Evolutionary conservation across 306 rosid species (phyloP).

Genomic region (Lotus japonicus): DNA sequence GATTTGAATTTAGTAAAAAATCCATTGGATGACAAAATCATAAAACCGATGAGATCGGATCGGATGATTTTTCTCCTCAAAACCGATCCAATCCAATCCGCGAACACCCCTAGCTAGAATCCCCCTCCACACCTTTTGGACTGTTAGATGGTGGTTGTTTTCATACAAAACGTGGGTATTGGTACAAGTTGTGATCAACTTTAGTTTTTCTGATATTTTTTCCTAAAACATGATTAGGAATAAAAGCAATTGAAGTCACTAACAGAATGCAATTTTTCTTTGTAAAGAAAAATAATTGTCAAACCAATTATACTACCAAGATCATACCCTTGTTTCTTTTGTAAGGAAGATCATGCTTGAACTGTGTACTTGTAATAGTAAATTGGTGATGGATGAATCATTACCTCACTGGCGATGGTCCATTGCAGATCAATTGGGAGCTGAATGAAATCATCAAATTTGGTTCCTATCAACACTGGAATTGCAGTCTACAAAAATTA

Average conservation of each 20-base stretch:
- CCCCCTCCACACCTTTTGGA: not conserved
- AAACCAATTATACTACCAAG: too few relatives aligned
- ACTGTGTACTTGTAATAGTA: not conserved
- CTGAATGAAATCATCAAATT: slow-evolving; percentile 94
- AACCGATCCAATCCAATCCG: too few relatives aligned
- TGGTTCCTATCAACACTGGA: slow-evolving; percentile 86
- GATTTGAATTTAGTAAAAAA: too few relatives aligned
- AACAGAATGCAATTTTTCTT: not conserved
- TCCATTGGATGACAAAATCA: too few relatives aligned
- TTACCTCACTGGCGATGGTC: slow-evolving; percentile 91
- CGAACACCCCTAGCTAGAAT: too few relatives aligned
- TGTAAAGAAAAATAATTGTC: too few relatives aligned
- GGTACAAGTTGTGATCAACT: not conserved
- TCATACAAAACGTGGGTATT: not conserved
- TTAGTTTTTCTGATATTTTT: not conserved
- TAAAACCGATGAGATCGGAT: too few relatives aligned
- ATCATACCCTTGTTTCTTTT: too few relatives aligned
- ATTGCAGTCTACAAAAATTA: slow-evolving; percentile 63
- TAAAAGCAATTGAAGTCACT: not conserved
- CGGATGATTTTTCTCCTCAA: too few relatives aligned
- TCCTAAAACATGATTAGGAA: not conserved
- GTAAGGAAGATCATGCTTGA: not conserved
- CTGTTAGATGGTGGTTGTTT: not conserved
- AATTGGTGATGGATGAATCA: not conserved
- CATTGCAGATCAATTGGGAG: slow-evolving; percentile 96